Percentiles rank a stretch among this genome's conserved stretches.
Conservation (phyloP, 139 green algal species). For the Spirogloea muscicola region DNA sequence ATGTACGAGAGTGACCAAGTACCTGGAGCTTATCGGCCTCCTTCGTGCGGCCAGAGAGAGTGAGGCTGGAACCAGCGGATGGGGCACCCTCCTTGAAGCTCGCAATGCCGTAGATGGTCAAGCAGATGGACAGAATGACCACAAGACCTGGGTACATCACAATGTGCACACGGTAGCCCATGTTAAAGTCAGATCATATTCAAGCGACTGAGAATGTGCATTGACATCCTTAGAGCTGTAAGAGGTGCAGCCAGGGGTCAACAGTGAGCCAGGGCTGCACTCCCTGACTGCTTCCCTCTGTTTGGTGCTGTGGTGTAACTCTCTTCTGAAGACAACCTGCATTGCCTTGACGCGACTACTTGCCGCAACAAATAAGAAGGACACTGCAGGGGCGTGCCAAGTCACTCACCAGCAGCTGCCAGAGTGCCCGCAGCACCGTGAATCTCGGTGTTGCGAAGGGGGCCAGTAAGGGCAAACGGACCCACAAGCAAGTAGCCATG, state of each 20-base stretch:
- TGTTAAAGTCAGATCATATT: background rate
- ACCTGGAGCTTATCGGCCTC: conserved; percentile 65
- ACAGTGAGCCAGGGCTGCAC: too few species aligned
- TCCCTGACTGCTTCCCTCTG: too few species aligned
- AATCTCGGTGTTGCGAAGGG: conserved; percentile 58
- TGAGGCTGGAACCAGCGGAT: conserved; percentile 76
- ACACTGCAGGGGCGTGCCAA: too few species aligned
- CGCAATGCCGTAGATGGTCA: conserved; percentile 85
- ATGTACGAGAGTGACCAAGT: too few species aligned
- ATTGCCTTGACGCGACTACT: too few species aligned
- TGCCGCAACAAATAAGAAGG: too few species aligned
- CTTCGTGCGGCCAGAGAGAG: conserved; percentile 78
- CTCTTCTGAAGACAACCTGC: too few species aligned
- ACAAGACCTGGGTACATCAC: conserved; percentile 85
- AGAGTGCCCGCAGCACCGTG: conserved; percentile 81
- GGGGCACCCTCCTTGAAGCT: conserved; percentile 73
- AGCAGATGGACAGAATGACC: conserved; percentile 81
- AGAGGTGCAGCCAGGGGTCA: too few species aligned
- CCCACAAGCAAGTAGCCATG: conserved; percentile 93
- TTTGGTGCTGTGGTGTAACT: too few species aligned
- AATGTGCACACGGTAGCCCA: background rate
- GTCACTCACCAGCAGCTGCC: conserved; percentile 77
- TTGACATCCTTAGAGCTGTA: too few species aligned
- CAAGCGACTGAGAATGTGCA: too few species aligned
- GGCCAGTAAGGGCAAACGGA: conserved; percentile 77